A percentile compares a stretch with the other conserved stretches of the same genome.
phyloP scores from a whole-genome alignment of 495 filamentous ascomycete genomes.

The Daldinia vernicosa region DNA sequence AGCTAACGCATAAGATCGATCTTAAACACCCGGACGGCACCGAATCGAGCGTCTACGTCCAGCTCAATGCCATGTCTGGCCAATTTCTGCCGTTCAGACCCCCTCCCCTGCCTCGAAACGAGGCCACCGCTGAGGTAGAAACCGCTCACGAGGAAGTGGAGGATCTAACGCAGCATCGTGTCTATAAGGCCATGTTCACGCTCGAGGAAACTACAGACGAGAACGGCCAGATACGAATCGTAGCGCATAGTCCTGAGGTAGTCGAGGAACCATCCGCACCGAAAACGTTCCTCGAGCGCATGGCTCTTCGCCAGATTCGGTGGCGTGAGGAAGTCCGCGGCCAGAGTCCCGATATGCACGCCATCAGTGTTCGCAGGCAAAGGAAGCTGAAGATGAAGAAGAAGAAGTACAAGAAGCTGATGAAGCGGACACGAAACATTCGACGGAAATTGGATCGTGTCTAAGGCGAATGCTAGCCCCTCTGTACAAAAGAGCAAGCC shows the following conservation, averaged over 20 bases:
- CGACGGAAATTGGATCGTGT: constrained; percentile 82
- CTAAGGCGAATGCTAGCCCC: constrained; percentile 42
- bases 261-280: constrained; percentile 54
- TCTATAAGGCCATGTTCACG: constrained; percentile 82
- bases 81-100: constrained; percentile 80
- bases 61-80: constrained; percentile 58
- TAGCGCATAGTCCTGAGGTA: constrained; percentile 60
- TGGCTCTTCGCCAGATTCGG: constrained; percentile 59
- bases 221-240: constrained; percentile 69
- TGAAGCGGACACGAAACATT: constrained; percentile 88
- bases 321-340: constrained; percentile 56
- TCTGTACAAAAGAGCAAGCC: constrained; percentile 37
- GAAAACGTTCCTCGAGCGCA: constrained; percentile 60
- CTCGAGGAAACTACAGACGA: constrained; percentile 79
- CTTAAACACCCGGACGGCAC: constrained; percentile 63
- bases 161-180: constrained; percentile 59
- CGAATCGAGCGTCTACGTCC: constrained; percentile 54
- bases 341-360: constrained; percentile 58
- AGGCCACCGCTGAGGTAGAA: constrained; percentile 44
- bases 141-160: constrained; percentile 50
- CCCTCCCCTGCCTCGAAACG: constrained; percentile 75
- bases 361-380: constrained; percentile 87
- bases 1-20: constrained; percentile 49
- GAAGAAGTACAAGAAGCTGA: constrained; percentile 99
- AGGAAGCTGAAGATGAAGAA: constrained; percentile 99